Percentiles rank a stretch among this genome's conserved stretches.
Evolutionary conservation across 768 basidiomycete genomes (phyloP).

Genomic region (Agrocybe praecox): DNA sequence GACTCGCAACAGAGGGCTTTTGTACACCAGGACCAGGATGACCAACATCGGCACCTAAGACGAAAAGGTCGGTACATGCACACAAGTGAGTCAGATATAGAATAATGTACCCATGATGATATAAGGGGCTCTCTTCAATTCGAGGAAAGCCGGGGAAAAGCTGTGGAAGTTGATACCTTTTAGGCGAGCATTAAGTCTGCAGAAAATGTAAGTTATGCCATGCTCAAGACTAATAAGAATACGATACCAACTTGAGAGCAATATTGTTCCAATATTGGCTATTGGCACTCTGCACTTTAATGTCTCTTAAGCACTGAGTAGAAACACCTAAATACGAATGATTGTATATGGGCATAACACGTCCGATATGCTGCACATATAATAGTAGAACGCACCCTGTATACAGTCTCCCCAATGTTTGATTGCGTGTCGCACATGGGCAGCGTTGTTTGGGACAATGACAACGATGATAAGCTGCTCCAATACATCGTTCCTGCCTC

Average conservation of each 20-base stretch:
- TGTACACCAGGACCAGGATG: conserved; percentile 11
- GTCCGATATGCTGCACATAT: too few relatives aligned
- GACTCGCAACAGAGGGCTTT: conserved; percentile 9
- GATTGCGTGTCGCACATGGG: neutral
- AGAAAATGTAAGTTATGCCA: neutral
- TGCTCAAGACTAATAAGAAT: neutral
- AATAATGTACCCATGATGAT: conserved; percentile 11
- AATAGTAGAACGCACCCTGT: neutral
- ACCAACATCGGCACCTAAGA: conserved; percentile 11
- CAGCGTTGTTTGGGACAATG: conserved; percentile 1
- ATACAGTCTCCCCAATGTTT: conserved; percentile 9
- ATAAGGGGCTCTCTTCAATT: neutral
- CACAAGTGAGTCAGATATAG: too few relatives aligned
- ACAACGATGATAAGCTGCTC: conserved; percentile 4
- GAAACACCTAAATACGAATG: neutral
- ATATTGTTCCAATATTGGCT: conserved; percentile 13
- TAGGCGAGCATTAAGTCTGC: conserved; percentile 10
- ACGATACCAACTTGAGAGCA: conserved; percentile 5
- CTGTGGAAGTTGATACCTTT: conserved; percentile 4
- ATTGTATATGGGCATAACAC: too few relatives aligned
- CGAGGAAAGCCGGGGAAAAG: neutral
- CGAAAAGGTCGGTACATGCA: too few relatives aligned
- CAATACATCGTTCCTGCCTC: neutral
- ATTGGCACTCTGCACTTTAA: neutral
- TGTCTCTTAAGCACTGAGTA: conserved; percentile 4